Evolutionary conservation across 306 rosid species (phyloP), one percentile per base, ranked within the genome.

Genomic region (Alnus rubra): DNA sequence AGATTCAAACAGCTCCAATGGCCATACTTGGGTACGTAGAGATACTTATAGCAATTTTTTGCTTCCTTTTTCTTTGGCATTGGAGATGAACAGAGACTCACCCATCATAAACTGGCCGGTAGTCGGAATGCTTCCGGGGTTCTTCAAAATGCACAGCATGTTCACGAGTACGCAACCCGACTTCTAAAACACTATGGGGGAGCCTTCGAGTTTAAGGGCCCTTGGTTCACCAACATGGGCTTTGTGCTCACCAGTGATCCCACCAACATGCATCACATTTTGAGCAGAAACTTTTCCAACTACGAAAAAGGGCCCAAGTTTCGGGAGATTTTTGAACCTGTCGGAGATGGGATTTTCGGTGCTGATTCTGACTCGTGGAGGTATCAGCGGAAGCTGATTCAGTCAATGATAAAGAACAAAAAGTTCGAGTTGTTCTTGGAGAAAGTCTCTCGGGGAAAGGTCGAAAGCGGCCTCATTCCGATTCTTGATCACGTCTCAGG

Each of bases 311-410:
- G 86, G 4, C 55, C 82, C 1, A 79, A 82, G 1, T 86, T 79
- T 19, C 52, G 49, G 42, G 71, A 70, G 74, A 73, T 79, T 5
- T 85, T 85, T 52, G 89, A 86, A 7, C 42, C 78, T 47, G 28
- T 82, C 0, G 89, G 84, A 53, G 87, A 86, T 3, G 89, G 87
- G 69, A 79, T 86, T 69, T 69, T 86, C 62, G 69, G 23, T 52
- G n/a, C 76, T 5, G 86, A 86, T 47, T 53, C 76, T 0, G 73
- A 79, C 0, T 68, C 58, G 0, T 86, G 89, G 89, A 79, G 16
- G n/a, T n/a, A 0, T 48, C 82, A 86, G 30, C 74, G 84, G 18
- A 76, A 23, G 28, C 28, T 73, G 14, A 68, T 84, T 11, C 84
- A 82, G 7, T 45, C 60, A 0, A 47, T 75, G 82, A 28, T 73